Base-by-base conservation (phyloP, 495 filamentous ascomycete species). In the Bacidia gigantensis region DNA sequence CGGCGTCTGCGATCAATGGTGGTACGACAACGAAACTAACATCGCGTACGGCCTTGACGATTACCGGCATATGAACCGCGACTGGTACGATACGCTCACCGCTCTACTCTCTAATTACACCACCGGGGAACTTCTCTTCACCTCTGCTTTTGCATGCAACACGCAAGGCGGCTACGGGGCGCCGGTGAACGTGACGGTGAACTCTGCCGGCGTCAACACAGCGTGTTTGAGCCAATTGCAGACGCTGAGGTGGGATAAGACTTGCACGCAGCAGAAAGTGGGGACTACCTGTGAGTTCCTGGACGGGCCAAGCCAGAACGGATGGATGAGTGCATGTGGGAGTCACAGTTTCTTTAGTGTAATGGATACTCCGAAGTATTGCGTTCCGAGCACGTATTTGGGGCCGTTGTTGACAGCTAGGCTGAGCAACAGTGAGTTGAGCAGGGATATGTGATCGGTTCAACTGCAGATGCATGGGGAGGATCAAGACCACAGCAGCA, bases 31-130 rank as follows among this genome's bases (percentile, higher is more conserved):
- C 0, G 45, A 50, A 22, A 52, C 51, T 20, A 24, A 23, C 20
- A 52, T 50, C 21, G 50, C 57, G 7, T 59, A 56, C 18, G 53
- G 44, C 12, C 50, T 56, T 2, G 46, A 59, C 14, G 50, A 59
- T 35, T 59, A 56, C 53, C 42, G 26, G 24, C 57, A 56, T 44
- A 44, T 43, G 25, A 35, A 50, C 12, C 56, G 56, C 29, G 38
- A 46, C n/a, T 55, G 38, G 40, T 25, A 44, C 2, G 51, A 51
- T n/a, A 23, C 48, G 3, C 32, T 58, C 12, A 49, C 42, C 18
- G 41, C 46, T 11, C 49, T 58, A 5, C 54, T 58, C 42, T 11
- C 25, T 20, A 58, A 55, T 26, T 58, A 58, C 52, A 58, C 56
- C 18, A 58, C 56, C 23, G 56, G 56, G 11, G 48, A 55, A 10